Evolutionary conservation across 352 stramenopile species (phyloP).

Genomic region (Globisporangium polare): DNA sequence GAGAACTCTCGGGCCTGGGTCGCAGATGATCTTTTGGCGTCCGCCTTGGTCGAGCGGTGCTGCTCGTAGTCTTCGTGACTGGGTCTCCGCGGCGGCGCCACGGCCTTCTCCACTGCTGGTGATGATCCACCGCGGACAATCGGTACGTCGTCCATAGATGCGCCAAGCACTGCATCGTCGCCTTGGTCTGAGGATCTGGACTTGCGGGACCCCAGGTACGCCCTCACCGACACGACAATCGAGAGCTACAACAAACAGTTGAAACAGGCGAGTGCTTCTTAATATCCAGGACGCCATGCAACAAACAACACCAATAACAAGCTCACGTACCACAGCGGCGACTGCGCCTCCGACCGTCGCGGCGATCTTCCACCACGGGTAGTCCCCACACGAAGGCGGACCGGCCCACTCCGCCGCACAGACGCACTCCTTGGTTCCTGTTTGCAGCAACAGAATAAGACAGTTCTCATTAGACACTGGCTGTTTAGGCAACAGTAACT

Average conservation of each 20-base stretch:
- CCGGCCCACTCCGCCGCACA: slow-evolving; percentile 42
- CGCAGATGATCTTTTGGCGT: background rate
- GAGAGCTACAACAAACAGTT: slow-evolving; percentile 22
- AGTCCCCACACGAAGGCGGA: slow-evolving; percentile 31
- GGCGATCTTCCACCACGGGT: slow-evolving; percentile 45
- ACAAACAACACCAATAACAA: background rate
- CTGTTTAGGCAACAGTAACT: too few species aligned
- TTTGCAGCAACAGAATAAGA: background rate
- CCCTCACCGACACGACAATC: slow-evolving; percentile 27
- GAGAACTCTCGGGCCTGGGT: background rate
- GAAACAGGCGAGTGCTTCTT: background rate
- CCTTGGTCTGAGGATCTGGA: slow-evolving; percentile 9
- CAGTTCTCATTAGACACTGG: background rate
- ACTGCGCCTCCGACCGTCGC: slow-evolving; percentile 35
- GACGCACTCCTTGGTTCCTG: slow-evolving; percentile 28
- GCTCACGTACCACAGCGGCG: slow-evolving; percentile 25
- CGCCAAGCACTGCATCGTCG: slow-evolving; percentile 8
- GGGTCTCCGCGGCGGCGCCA: background rate
- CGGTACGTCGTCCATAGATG: background rate
- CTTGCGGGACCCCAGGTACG: slow-evolving; percentile 25
- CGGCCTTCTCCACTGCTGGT: background rate
- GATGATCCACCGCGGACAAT: background rate
- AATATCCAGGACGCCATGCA: background rate
- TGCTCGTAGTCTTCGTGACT: slow-evolving; percentile 13
- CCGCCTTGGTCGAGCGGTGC: background rate